A percentile compares a stretch with the other conserved stretches of the same genome.
These are phyloP conservation scores for Raddia guianensis DNA, from an alignment of 176 grass and related monocot species.

Conservation along the genomic window DNA sequence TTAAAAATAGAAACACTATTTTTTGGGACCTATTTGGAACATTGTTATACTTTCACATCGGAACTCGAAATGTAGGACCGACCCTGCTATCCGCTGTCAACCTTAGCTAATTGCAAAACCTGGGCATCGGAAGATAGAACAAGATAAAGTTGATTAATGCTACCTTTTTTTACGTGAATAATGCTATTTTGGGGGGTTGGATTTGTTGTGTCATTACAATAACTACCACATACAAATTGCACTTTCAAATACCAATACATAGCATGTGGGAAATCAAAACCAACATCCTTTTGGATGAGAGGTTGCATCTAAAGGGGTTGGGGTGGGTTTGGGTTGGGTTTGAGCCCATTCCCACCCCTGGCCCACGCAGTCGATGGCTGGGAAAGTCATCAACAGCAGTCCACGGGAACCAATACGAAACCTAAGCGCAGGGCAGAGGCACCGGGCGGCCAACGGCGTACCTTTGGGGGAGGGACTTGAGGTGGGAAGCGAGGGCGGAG, in stretches of 20 bases:
- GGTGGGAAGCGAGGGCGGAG: slow-evolving; percentile 44
- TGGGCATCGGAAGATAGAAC: background rate
- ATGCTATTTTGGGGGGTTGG: background rate
- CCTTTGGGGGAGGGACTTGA: slow-evolving; percentile 50
- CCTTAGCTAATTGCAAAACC: background rate
- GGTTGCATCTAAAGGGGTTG: too few relatives aligned
- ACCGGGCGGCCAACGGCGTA: background rate
- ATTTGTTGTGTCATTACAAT: background rate
- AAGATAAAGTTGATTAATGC: too few relatives aligned
- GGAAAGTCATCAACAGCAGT: background rate
- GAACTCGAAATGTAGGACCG: too few relatives aligned
- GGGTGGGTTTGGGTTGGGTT: too few relatives aligned
- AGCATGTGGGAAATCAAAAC: background rate
- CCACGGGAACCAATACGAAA: background rate
- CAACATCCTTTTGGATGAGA: too few relatives aligned
- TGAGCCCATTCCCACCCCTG: too few relatives aligned
- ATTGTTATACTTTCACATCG: too few relatives aligned
- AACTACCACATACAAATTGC: background rate
- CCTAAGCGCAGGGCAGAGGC: too few relatives aligned
- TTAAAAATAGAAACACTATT: too few relatives aligned
- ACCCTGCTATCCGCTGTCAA: background rate
- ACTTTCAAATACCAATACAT: background rate
- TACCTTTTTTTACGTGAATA: too few relatives aligned
- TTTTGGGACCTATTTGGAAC: too few relatives aligned
- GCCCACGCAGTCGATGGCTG: background rate